Base-by-base conservation (phyloP, 2,329 filamentous ascomycete species). In the Xylariaceae sp. region DNA sequence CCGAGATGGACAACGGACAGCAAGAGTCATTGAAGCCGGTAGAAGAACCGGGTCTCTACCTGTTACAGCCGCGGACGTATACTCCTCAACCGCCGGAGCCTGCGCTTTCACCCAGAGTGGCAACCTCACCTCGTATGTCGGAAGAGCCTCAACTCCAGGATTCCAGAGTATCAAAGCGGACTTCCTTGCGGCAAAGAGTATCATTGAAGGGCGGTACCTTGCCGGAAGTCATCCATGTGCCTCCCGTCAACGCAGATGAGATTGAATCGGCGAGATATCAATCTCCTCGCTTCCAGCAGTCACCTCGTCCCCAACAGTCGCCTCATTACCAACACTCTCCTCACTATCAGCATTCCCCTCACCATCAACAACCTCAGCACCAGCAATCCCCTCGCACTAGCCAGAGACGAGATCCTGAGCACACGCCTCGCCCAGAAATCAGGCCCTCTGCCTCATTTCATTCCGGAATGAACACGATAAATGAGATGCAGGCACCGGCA, bases 21-120 rank as follows among this genome's bases (percentile, higher is more conserved):
- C 47, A 59, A 7, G 61, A 61, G 11, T 55, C 53, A 44, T 56
- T 51, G 48, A 50, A 59, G 45, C 58, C 59, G 7, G 55, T 62
- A 13, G 65, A 67, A 36, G 71, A 79, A 38, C 71, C 71, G 10
- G 66, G 72, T 0, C 60, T 83, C 1, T 83, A 75, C 53, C 71
- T 84, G 18, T 69, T 84, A 5, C 80, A 84, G 56, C 81, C 81
- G 12, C 72, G 75, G 33, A 82, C 79, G 0, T 84, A 84, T 58
- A 82, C 79, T 0, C 81, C 81, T 0, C 71, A 75, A 46, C 75
- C 73, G 4, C 72, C 75, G 0, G 70, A 74, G 11, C 77, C 78
- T 2, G 60, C 75, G 18, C 75, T 77, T 1, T 79, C 79, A 5
- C 78, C 79, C 2, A 70, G 71, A 45, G 58, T 75, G 2, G 64